phyloP scores from a whole-genome alignment of 768 basidiomycete species.

The Lentinula guzmanii region DNA sequence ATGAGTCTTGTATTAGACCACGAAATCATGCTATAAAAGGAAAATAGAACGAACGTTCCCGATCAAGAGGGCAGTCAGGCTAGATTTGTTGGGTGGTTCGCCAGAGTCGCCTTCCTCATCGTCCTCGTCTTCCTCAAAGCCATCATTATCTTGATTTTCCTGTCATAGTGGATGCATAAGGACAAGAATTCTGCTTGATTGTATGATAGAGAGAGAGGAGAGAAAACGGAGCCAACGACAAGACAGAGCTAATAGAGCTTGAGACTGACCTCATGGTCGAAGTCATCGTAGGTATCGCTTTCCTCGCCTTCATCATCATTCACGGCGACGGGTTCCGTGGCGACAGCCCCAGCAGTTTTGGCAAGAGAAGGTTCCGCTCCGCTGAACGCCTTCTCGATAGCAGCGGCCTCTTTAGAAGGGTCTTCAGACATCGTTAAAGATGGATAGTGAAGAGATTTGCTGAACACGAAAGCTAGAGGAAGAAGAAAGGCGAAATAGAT shows the following conservation, averaged over 20 bases:
- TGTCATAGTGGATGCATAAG: neutral
- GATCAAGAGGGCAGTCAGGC: conserved; percentile 1
- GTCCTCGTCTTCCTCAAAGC: neutral
- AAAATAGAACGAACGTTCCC: conserved; percentile 4
- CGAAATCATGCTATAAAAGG: neutral
- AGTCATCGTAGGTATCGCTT: conserved; percentile 5
- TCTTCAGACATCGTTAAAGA: neutral
- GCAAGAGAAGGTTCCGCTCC: neutral
- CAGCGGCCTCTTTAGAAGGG: neutral
- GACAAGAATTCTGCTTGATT: neutral
- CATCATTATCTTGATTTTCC: neutral
- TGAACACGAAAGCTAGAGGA: neutral
- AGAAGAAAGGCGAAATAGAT: neutral
- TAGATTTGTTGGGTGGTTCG: neutral
- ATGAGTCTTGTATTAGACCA: neutral
- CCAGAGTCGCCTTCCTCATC: neutral
- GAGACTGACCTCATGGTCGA: conserved; percentile 5
- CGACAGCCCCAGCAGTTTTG: neutral
- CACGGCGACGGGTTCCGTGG: neutral
- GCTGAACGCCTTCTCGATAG: neutral
- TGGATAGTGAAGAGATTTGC: neutral
- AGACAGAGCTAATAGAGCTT: neutral
- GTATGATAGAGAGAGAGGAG: neutral
- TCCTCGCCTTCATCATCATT: conserved; percentile 3
- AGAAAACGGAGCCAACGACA: neutral